Percentiles rank a stretch among this genome's conserved stretches.
Conservation (phyloP, 768 basidiomycete genomes). For the Suillus luteus region DNA sequence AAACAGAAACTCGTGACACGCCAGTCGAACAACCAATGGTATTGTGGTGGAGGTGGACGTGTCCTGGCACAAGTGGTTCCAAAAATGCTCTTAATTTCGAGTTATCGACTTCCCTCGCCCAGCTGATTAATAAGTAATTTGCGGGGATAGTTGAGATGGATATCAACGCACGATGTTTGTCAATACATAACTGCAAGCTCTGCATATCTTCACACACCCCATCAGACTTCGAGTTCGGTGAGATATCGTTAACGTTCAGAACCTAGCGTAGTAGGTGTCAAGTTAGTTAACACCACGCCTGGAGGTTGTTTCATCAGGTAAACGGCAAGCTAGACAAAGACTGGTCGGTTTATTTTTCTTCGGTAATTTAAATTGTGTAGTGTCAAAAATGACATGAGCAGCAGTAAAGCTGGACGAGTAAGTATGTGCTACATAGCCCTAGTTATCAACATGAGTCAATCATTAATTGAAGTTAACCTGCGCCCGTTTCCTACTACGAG, state of each 20-base stretch:
- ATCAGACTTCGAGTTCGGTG: background rate
- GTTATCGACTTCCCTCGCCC: background rate
- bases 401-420: background rate
- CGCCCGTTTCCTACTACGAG: background rate
- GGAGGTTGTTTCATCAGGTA: background rate
- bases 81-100: background rate
- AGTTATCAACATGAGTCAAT: background rate
- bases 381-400: background rate
- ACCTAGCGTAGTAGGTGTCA: background rate
- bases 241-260: background rate
- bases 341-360: background rate
- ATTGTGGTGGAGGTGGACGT: background rate
- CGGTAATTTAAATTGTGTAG: background rate
- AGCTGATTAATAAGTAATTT: background rate
- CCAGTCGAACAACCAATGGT: background rate
- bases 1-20: background rate
- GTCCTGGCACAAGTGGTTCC: background rate
- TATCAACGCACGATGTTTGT: background rate
- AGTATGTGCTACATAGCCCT: background rate
- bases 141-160: background rate
- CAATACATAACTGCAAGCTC: background rate
- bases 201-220: background rate
- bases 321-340: background rate
- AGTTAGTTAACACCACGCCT: background rate
- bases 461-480: background rate